These are phyloP conservation scores for Tricharina praecox DNA, from an alignment of 495 filamentous ascomycete genomes.

Conservation along the genomic window DNA sequence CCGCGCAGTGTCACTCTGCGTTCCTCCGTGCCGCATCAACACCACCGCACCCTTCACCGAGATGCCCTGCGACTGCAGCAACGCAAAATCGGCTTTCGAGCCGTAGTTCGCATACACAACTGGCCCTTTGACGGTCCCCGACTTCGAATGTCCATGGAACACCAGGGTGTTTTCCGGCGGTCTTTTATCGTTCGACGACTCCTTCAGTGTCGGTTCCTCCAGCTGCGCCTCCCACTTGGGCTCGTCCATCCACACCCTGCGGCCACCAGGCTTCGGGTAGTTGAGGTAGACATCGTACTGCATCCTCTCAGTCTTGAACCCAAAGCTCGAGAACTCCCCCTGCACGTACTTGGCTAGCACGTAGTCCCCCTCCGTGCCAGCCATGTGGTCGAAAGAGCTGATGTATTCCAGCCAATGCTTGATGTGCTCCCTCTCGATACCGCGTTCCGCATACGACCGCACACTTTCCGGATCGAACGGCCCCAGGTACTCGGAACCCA, in stretches of 20 bases:
- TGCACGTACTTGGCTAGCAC: conserved; percentile 68
- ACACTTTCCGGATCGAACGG: conserved; percentile 50
- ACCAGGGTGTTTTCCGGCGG: conserved; percentile 44
- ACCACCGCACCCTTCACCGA: conserved; percentile 64
- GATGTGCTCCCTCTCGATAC: conserved; percentile 50
- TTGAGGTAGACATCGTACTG: conserved; percentile 86
- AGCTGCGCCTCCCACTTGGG: conserved; percentile 67
- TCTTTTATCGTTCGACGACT: conserved; percentile 37
- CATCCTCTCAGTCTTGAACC: conserved; percentile 52
- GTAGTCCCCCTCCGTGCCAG: conserved; percentile 77
- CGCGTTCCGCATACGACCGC: conserved; percentile 49
- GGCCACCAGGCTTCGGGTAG: conserved; percentile 60
- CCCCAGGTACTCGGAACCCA: conserved; percentile 13
- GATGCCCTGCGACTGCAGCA: conserved; percentile 51
- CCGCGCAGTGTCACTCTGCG: conserved; percentile 50
- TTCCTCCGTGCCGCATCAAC: conserved; percentile 64
- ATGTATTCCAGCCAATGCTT: conserved; percentile 52
- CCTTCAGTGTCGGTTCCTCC: conserved; percentile 41
- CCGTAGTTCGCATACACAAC: conserved; percentile 91
- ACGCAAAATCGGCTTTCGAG: conserved; percentile 61
- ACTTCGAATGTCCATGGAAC: conserved; percentile 80
- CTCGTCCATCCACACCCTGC: conserved; percentile 61
- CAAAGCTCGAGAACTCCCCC: conserved; percentile 47
- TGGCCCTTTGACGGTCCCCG: conserved; percentile 80
- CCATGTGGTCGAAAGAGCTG: conserved; percentile 67